Conservation (phyloP, 208 protist species). For the Crithidia fasciculata region DNA sequence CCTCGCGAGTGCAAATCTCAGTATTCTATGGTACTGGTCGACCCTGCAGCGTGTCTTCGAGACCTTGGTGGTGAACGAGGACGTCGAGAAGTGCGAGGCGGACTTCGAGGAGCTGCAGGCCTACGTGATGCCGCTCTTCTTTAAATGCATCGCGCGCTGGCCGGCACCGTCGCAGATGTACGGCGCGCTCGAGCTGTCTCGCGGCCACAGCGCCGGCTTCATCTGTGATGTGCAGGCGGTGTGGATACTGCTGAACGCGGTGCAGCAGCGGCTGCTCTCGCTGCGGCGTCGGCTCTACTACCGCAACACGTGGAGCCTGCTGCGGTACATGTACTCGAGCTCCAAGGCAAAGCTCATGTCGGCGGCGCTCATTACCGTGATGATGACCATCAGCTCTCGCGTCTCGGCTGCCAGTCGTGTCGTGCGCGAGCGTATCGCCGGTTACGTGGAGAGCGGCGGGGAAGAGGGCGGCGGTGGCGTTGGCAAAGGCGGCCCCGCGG, state of each 20-base stretch:
- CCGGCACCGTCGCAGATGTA: conserved; percentile 33
- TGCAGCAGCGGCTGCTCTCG: conserved; percentile 31
- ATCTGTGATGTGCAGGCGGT: conserved; percentile 35
- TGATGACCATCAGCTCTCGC: conserved; percentile 51
- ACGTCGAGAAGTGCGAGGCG: conserved; percentile 50
- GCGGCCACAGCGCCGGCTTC: conserved; percentile 15
- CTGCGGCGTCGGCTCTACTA: conserved; percentile 34
- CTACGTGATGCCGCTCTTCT: conserved; percentile 41
- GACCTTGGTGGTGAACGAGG: conserved; percentile 40
- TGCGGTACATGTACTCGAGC: conserved; percentile 51
- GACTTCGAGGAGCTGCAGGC: conserved; percentile 47
- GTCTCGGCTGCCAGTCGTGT: conserved; percentile 42
- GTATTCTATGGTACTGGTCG: conserved; percentile 64
- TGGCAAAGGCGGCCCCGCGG: neutral
- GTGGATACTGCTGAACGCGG: conserved; percentile 45
- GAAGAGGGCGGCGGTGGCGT: neutral
- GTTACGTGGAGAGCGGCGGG: conserved; percentile 19
- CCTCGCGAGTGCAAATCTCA: conserved; percentile 41
- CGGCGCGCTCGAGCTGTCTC: neutral
- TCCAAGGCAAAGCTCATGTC: conserved; percentile 46
- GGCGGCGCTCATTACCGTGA: conserved; percentile 42
- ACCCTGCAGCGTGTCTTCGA: conserved; percentile 45
- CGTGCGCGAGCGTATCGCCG: conserved; percentile 41
- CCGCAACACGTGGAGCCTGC: conserved; percentile 53
- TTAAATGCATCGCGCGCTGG: conserved; percentile 45